Percentiles rank a stretch among this genome's conserved stretches.
Evolutionary conservation across 139 green algal genomes (phyloP).

Genomic region (Auxenochlorella pyrenoidosa): DNA sequence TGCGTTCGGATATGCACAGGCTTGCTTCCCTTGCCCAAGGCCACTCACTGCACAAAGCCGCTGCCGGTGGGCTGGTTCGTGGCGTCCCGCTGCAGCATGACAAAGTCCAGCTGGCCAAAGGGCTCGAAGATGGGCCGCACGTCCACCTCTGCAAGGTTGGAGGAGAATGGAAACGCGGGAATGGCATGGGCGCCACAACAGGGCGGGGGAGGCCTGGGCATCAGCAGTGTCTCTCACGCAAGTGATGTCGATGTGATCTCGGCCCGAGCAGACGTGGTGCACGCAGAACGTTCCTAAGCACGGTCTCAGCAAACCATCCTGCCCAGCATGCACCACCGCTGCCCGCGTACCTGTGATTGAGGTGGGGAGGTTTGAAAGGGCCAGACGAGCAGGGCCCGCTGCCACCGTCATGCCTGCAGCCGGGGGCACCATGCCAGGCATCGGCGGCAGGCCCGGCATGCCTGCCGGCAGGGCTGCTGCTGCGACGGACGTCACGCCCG

Average conservation of each 20-base stretch:
- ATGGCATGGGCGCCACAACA: too few relatives aligned
- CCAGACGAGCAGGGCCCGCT: constrained; percentile 51
- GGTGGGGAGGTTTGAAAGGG: constrained; percentile 57
- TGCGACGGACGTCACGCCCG: background rate
- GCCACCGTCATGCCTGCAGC: background rate
- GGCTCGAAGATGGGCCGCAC: constrained; percentile 86
- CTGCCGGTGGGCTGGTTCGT: constrained; percentile 64
- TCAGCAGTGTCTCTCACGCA: too few relatives aligned
- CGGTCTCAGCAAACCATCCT: background rate
- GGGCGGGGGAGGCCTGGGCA: too few relatives aligned
- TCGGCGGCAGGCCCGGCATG: background rate
- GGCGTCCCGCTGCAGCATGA: constrained; percentile 72
- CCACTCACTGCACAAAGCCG: constrained; percentile 41
- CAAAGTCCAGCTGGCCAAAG: constrained; percentile 83
- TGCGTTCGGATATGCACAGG: background rate
- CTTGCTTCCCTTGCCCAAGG: background rate
- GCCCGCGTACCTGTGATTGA: constrained; percentile 28
- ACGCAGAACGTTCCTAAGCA: too few relatives aligned
- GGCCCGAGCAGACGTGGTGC: too few relatives aligned
- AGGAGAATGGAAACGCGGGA: background rate
- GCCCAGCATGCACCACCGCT: background rate
- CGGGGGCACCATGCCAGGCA: background rate
- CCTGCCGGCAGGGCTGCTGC: background rate
- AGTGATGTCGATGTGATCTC: too few relatives aligned
- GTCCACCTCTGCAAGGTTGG: constrained; percentile 62